Conservation (phyloP, 169 alveolate species). For the Perkinsus marinus region DNA sequence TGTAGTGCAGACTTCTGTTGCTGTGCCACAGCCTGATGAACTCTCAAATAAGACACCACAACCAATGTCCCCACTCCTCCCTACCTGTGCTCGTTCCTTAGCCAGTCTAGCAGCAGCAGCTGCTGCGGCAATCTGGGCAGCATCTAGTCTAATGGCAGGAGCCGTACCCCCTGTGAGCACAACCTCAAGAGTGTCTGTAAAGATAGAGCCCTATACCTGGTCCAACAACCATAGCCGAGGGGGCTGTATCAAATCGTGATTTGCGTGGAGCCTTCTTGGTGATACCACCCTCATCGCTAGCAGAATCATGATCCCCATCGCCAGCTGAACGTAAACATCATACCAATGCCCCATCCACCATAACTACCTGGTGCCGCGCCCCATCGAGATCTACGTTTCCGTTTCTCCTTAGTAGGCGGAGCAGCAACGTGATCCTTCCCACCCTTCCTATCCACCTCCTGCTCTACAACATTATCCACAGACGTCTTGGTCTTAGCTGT, state of each 20-base stretch:
- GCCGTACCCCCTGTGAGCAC: not conserved
- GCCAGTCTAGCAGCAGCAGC: not conserved
- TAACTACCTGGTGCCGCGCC: not conserved
- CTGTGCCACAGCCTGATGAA: not conserved
- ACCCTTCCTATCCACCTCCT: not conserved
- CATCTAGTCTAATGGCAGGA: not conserved
- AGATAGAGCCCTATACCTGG: not conserved
- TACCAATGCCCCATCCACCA: not conserved
- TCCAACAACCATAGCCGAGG: not conserved
- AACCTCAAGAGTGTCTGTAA: not conserved
- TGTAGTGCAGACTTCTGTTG: not conserved
- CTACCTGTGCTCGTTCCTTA: not conserved
- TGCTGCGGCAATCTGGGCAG: not conserved
- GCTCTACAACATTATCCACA: not conserved
- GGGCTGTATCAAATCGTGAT: not conserved
- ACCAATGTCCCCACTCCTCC: not conserved
- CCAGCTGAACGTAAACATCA: not conserved
- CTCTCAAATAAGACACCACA: not conserved
- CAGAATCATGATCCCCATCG: not conserved
- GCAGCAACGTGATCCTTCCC: too few relatives aligned
- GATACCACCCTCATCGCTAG: not conserved
- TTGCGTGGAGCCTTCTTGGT: not conserved
- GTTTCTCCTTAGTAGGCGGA: not conserved
- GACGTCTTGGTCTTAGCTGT: not conserved
- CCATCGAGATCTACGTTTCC: not conserved